Percentiles rank a stretch among this genome's conserved stretches.
These are phyloP conservation scores for Phytophthora syringae DNA, from an alignment of 352 stramenopile species.

Conservation along the genomic window DNA sequence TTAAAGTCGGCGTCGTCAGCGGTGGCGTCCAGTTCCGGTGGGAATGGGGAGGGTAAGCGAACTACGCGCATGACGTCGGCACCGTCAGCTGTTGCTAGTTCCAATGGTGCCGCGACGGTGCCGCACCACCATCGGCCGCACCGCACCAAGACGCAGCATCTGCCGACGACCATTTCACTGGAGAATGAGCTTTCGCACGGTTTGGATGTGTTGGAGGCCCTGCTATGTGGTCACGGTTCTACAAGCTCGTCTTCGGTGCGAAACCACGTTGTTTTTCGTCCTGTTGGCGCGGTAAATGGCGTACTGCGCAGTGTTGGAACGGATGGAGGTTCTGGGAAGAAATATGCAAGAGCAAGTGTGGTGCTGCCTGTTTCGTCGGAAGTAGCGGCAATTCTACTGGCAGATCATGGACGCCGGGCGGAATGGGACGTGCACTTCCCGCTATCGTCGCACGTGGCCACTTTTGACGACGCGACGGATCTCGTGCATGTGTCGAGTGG, in stretches of 20 bases:
- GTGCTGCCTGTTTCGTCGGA: conserved; percentile 71
- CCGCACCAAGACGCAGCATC: conserved; percentile 58
- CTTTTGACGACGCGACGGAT: conserved; percentile 78
- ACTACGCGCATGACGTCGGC: conserved; percentile 34
- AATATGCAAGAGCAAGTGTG: conserved; percentile 69
- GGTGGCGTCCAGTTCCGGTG: not conserved
- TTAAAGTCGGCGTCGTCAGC: conserved; percentile 30
- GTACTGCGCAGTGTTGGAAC: conserved; percentile 69
- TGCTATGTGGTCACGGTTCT: conserved; percentile 44
- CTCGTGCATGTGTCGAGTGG: conserved; percentile 72
- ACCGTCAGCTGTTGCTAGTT: conserved; percentile 18
- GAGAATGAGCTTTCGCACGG: conserved; percentile 78
- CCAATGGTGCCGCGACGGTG: not conserved
- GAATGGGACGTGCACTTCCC: conserved; percentile 86
- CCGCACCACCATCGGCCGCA: conserved; percentile 24
- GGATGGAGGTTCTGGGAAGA: conserved; percentile 39
- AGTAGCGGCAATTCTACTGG: conserved; percentile 65
- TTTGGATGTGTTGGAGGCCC: conserved; percentile 67
- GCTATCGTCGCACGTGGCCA: conserved; percentile 61
- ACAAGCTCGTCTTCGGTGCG: conserved; percentile 22
- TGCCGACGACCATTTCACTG: conserved; percentile 74
- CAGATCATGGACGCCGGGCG: conserved; percentile 70
- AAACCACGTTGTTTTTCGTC: conserved; percentile 63
- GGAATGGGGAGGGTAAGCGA: conserved; percentile 25
- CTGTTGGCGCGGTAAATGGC: conserved; percentile 54